Conservation (phyloP, 441 rosid species). For the Corymbia citriodora region DNA sequence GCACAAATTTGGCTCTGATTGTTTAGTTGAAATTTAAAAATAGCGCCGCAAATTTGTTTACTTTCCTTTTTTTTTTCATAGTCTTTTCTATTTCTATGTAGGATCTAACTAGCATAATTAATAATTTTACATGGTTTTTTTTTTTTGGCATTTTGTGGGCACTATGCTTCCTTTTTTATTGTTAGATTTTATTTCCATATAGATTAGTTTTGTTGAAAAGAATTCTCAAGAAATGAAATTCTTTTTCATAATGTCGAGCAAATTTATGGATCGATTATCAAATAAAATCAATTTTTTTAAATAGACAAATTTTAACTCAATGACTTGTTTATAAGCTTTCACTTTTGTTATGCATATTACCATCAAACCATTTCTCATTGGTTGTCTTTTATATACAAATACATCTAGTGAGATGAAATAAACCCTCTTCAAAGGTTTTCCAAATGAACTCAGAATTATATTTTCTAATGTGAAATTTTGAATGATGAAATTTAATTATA, state of each 20-base stretch:
- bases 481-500: no score
- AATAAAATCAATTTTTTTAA: background rate
- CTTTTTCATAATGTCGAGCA: accelerated
- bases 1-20: background rate
- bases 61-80: background rate
- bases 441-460: no score
- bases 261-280: background rate
- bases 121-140: accelerated
- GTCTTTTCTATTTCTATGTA: no score
- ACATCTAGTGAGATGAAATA: no score
- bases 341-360: background rate
- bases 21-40: no score
- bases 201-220: no score
- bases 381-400: no score
- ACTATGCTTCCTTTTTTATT: no score
- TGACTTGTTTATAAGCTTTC: background rate
- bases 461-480: no score
- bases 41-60: no score
- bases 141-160: background rate
- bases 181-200: background rate
- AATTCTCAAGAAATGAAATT: background rate
- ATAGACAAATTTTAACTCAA: background rate
- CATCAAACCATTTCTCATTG: background rate
- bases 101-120: background rate
- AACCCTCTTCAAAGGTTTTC: no score